These are phyloP conservation scores for Sarcodon aspratus DNA, from an alignment of 768 basidiomycete genomes.

Conservation along the genomic window DNA sequence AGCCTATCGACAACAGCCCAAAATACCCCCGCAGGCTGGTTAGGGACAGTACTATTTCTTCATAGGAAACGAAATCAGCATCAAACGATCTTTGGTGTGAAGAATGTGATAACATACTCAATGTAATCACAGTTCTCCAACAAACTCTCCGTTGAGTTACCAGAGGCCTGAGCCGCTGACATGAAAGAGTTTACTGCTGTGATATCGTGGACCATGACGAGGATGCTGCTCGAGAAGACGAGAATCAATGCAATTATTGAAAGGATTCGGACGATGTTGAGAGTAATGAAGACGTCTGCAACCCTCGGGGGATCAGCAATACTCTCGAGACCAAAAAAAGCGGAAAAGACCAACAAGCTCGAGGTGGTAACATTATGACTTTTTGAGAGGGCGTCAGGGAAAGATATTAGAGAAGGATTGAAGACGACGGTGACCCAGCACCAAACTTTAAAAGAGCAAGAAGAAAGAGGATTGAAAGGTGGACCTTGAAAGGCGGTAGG, in stretches of 20 bases:
- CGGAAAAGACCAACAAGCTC: too few species aligned
- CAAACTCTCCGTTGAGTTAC: slow-evolving; percentile 13
- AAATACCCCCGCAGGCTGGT: slow-evolving; percentile 83
- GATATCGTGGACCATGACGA: slow-evolving; percentile 63
- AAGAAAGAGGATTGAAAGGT: too few species aligned
- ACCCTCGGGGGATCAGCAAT: too few species aligned
- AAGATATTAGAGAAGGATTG: too few species aligned
- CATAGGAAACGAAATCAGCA: slow-evolving; percentile 13
- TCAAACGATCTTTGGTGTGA: background rate
- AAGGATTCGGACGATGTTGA: slow-evolving; percentile 68
- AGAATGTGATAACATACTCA: slow-evolving; percentile 32
- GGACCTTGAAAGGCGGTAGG: too few species aligned
- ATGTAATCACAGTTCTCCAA: slow-evolving; percentile 62
- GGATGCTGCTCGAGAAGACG: slow-evolving; percentile 71
- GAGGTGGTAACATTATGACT: too few species aligned
- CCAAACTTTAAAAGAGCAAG: too few species aligned
- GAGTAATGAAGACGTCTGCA: slow-evolving; percentile 55
- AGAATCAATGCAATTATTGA: slow-evolving; percentile 73
- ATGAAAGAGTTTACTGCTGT: slow-evolving; percentile 62
- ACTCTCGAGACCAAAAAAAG: too few species aligned
- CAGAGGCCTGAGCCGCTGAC: slow-evolving; percentile 24
- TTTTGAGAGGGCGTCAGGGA: too few species aligned
- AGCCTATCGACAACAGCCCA: slow-evolving; percentile 86
- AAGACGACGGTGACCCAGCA: too few species aligned
- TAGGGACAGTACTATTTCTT: slow-evolving; percentile 73